Percentiles rank a stretch among this genome's conserved stretches.
phyloP scores from a whole-genome alignment of 2,329 filamentous ascomycete species.

The Fusarium pseudoanthophilum region DNA sequence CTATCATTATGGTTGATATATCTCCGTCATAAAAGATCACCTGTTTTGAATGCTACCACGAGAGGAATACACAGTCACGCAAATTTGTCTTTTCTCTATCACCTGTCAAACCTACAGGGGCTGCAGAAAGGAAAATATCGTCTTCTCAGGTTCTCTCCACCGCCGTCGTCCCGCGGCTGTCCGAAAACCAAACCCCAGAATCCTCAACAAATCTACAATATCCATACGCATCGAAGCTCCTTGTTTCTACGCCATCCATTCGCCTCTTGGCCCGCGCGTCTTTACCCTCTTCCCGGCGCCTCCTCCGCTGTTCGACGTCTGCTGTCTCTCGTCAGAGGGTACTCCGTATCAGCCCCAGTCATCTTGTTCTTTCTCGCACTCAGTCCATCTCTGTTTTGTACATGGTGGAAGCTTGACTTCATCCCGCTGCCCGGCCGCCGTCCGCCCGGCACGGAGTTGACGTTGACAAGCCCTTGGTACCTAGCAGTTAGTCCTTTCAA shows the following conservation, averaged over 20 bases:
- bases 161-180: slow-evolving; percentile 23
- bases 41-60: background rate
- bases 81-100: background rate
- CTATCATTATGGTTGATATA: background rate
- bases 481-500: background rate
- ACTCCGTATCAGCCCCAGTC: slow-evolving; percentile 10
- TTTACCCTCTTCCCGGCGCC: slow-evolving; percentile 34
- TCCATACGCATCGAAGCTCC: slow-evolving; percentile 14
- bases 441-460: slow-evolving; percentile 5
- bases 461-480: background rate
- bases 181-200: slow-evolving; percentile 28
- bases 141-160: slow-evolving; percentile 12
- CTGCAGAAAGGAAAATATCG: background rate
- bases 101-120: slow-evolving; percentile 9
- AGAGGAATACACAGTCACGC: background rate
- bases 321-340: slow-evolving; percentile 6
- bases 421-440: background rate
- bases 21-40: background rate
- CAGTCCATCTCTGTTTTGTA: slow-evolving; percentile 3
- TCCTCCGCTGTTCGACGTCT: slow-evolving; percentile 35
- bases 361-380: slow-evolving; percentile 4
- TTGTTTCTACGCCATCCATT: slow-evolving; percentile 16
- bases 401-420: slow-evolving; percentile 26
- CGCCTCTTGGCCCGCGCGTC: slow-evolving; percentile 39
- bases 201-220: slow-evolving; percentile 40